Base-by-base conservation (phyloP, 345 rosid species). In the Isatis tinctoria region DNA sequence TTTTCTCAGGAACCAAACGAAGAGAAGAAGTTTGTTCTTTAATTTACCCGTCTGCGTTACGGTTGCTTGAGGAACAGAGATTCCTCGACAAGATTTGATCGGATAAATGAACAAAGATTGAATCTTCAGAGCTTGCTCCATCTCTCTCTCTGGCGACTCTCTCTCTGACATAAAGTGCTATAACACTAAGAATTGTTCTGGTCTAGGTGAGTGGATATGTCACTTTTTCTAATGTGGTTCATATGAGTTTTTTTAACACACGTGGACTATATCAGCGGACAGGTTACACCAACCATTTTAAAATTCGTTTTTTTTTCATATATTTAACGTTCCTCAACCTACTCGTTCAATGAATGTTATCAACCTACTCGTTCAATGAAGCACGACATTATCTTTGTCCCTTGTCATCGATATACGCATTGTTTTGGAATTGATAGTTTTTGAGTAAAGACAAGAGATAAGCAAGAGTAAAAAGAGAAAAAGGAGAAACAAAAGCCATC, bases 61-160 rank as follows among this genome's bases (percentile, higher is more conserved):
- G 13, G 90, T 83, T 6, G 97, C 96, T 0, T 77, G 85, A 82
- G 88, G 65, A 5, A 84, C 87, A 51, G 96, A 89, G 57, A 90
- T 89, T 75, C 90, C 98, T 44, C 93, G 88, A 83, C 93, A 90
- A 43, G 97, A 87, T 74, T 93, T 90, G 6, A 93, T 39, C 4
- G 96, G 98, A 77, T 93, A 93, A 7, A 93, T 65, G 54, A 90
- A 79, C 65, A 93, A 75, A 59, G 97, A 88, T 3, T 75, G 52
- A 41, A 90, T 83, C 71, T 51, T 82, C 2, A 68, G 44, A 32
- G 33, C 60, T 60, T 72, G n/a, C 61, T 67, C 78, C 81, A 72
- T 73, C 14, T 22, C 65, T 67, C 33, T 27, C 14, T 27, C 16
- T 33, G 32, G 22, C 6, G 60, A 30, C 4, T 7, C 11, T 51